These are phyloP conservation scores for Fusarium goolgardi DNA, from an alignment of 2,329 filamentous ascomycete genomes.

Conservation along the genomic window DNA sequence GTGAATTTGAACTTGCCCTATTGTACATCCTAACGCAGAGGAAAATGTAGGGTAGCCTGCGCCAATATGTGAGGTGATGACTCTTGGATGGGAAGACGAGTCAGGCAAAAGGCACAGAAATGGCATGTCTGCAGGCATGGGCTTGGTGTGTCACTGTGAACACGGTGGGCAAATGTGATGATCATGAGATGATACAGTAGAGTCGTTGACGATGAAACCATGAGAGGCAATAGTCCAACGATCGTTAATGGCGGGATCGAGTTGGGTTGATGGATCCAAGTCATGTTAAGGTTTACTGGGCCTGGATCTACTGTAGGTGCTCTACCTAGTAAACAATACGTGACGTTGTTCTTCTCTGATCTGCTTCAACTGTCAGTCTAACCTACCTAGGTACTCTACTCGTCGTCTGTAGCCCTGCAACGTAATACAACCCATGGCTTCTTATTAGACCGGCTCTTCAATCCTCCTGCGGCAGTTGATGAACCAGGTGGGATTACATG, in stretches of 20 bases:
- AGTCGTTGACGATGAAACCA: neutral
- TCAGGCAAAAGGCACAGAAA: constrained; percentile 5
- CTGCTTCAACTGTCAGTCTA: neutral
- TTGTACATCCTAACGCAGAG: neutral
- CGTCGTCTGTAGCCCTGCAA: neutral
- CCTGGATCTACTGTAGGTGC: constrained; percentile 6
- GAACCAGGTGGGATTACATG: constrained; percentile 12
- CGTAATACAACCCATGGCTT: neutral
- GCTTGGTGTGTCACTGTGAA: neutral
- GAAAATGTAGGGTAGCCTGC: constrained; percentile 8
- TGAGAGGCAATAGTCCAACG: neutral
- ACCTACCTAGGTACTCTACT: neutral
- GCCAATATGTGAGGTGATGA: constrained; percentile 21
- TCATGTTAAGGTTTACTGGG: constrained; percentile 2
- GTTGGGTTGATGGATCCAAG: neutral
- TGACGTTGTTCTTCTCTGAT: neutral
- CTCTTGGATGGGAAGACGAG: constrained; percentile 16
- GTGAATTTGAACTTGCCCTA: constrained; percentile 31
- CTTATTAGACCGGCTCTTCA: constrained; percentile 12
- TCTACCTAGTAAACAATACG: neutral
- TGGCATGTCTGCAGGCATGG: neutral
- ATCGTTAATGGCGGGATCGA: constrained; percentile 3
- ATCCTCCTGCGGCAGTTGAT: constrained; percentile 16
- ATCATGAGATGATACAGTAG: neutral
- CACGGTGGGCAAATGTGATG: neutral